phyloP scores from a whole-genome alignment of 345 rosid species.

The Melaleuca quinquenervia region DNA sequence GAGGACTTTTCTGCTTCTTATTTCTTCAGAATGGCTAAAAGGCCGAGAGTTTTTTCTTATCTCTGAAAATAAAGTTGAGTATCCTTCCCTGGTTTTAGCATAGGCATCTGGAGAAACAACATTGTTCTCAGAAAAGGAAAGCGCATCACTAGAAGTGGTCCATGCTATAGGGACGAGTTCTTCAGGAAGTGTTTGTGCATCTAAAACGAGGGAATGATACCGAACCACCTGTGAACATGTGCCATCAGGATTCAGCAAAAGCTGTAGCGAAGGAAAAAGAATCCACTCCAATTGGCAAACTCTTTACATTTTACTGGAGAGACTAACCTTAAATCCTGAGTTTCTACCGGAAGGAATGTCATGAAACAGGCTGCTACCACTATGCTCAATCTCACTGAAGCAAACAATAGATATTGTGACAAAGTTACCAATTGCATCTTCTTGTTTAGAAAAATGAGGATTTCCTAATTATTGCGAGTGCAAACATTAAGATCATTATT shows the following conservation, averaged over 20 bases:
- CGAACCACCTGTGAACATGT: slow-evolving; percentile 62
- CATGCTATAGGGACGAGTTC: slow-evolving; percentile 86
- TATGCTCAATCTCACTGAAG: slow-evolving; percentile 81
- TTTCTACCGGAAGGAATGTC: slow-evolving; percentile 71
- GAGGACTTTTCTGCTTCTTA: slow-evolving; percentile 31
- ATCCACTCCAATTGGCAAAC: not conserved
- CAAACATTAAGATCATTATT: not conserved
- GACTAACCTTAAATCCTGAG: slow-evolving; percentile 75
- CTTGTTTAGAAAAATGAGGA: not conserved
- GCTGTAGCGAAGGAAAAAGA: not conserved
- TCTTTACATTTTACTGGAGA: not conserved
- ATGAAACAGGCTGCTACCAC: slow-evolving; percentile 56
- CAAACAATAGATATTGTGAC: not conserved
- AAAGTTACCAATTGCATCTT: not conserved
- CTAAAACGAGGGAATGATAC: slow-evolving; percentile 84
- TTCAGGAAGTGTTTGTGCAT: slow-evolving; percentile 67
- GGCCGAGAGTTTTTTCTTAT: slow-evolving; percentile 12
- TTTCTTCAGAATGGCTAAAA: slow-evolving; percentile 13
- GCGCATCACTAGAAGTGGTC: slow-evolving; percentile 42
- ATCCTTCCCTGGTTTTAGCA: slow-evolving; percentile 9
- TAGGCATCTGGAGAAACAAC: slow-evolving; percentile 13
- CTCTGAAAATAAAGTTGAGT: slow-evolving; percentile 12
- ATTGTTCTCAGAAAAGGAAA: slow-evolving; percentile 37
- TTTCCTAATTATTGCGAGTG: not conserved
- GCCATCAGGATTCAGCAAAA: not conserved